Evolutionary conservation across 805 yeast species (phyloP), one percentile per base, ranked within the genome.

Genomic region (Sungouiella blattae): DNA sequence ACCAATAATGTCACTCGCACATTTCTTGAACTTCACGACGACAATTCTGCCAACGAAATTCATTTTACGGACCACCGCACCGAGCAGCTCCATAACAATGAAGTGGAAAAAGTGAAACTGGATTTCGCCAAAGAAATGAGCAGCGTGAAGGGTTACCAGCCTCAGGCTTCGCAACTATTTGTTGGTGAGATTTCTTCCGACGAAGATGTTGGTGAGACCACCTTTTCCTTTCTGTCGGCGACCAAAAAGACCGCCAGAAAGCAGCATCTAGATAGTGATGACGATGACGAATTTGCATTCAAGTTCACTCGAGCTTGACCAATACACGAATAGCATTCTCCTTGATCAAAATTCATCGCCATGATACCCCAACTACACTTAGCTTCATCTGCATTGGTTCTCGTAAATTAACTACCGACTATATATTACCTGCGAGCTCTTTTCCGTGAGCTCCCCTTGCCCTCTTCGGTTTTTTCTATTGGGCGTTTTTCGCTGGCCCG

Each of bases 111-210:
- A n/a, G 12, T 24, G 18, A 30, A 17, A 14, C 12, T 30, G 11
- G 50, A 44, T 29, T 39, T 47, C 8, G 35, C 37, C 4, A 18
- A 25, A 13, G 52, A 47, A 21, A 43, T 47, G 44, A 40, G 33
- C 14, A 31, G 32, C 6, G 50, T 47, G 3, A 37, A 32, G 17
- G 52, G 52, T 2, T 45, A 15, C 18, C 50, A 43, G 24, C 52
- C 50, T 1, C 35, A 39, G 20, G 16, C 41, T 3, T 31, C 42
- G 6, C 48, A 32, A 14, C 33, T 47, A 2, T 47, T 47, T 25
- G 50, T 47, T 11, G 26, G 21, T 4, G 50, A 43, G 5, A 46
- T 26, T 12, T 13, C 13, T 2, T 30, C 26, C 7, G 26, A 26
- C 9, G 24, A 11, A 3, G 43, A 32, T 11, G 39, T 20, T 11